Base-by-base conservation (phyloP, 139 green algal species). In the Chlorella ohadii region DNA sequence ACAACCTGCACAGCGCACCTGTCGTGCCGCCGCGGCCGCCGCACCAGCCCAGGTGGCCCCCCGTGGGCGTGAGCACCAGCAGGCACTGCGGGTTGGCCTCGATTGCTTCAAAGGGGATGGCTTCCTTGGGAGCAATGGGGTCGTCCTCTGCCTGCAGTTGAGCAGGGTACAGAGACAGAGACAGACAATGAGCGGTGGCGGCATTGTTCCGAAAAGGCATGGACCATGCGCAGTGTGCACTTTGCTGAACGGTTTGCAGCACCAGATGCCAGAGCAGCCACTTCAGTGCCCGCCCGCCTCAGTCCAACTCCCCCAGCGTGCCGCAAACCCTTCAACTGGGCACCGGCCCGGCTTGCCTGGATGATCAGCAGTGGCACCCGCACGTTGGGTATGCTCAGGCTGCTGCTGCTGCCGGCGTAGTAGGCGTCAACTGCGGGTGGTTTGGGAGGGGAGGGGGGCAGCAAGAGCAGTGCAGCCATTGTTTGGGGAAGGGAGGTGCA, bases 1-100 rank as follows among this genome's bases (percentile, higher is more conserved):
- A n/a, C n/a, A n/a, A n/a, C 87, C 90, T 87, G 70, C 23, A 61
- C 1, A 6, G 16, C 74, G 27, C 66, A 72, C 80, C 80, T 38
- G 91, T 36, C 88, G 86, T 13, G 87, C 92, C 28, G 88, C 71
- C 92, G 4, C 38, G 59, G 28, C 92, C 91, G 34, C 88, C 82
- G 28, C 87, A 91, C 95, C 95, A 98, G 27, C 95, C 95, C 56
- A 98, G 87, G 79, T 98, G 95, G 2, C 95, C 95, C 11, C 95
- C 95, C 17, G 78, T 90, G 56, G 91, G 91, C 12, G 94, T 97
- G 2, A 90, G 63, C 1, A 91, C 91, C 25, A 96, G 88, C 36
- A 92, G 86, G 84, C 90, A 95, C 77, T 95, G 84, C 0, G 89
- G 86, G 88, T 98, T 97, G 23, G 83, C 80, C 0, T 83, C 4